Percentiles rank a stretch among this genome's conserved stretches.
Evolutionary conservation across 1,139 yeast genomes (phyloP).

Genomic region (Suhomyces taliae): DNA sequence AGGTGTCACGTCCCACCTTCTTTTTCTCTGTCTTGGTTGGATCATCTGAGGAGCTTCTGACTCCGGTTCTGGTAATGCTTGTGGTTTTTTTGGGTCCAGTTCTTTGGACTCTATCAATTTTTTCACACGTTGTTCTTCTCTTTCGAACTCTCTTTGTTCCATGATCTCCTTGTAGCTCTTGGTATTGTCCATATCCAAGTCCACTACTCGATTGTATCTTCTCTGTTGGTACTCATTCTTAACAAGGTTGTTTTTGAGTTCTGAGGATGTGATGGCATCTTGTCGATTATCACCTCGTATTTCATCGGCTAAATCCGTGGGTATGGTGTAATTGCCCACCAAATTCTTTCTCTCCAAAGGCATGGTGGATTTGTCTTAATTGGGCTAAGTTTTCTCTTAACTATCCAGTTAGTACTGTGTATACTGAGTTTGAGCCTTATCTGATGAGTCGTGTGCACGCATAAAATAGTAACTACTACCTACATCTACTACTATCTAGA

Average conservation of each 20-base stretch:
- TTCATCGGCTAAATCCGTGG: conserved; percentile 26
- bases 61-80: conserved; percentile 12
- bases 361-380: neutral
- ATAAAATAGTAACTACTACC: neutral
- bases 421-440: neutral
- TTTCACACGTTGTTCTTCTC: conserved; percentile 29
- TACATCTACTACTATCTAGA: neutral
- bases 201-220: conserved; percentile 25
- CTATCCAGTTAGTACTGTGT: neutral
- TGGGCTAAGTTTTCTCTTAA: neutral
- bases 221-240: conserved; percentile 21
- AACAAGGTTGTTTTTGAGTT: conserved; percentile 21
- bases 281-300: conserved; percentile 32
- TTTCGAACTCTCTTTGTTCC: conserved; percentile 33
- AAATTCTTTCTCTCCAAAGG: conserved; percentile 16
- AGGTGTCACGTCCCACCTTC: conserved; percentile 38
- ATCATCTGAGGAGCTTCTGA: conserved; percentile 15
- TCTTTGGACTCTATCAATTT: conserved; percentile 18
- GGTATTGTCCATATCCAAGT: conserved; percentile 22
- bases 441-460: conserved; percentile 17
- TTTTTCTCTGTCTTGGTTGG: conserved; percentile 17
- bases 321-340: conserved; percentile 36
- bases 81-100: conserved; percentile 17
- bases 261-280: conserved; percentile 27
- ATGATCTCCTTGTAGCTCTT: conserved; percentile 38